These are phyloP conservation scores for Skeletonema costatum DNA, from an alignment of 108 stramenopile species.

Conservation along the genomic window DNA sequence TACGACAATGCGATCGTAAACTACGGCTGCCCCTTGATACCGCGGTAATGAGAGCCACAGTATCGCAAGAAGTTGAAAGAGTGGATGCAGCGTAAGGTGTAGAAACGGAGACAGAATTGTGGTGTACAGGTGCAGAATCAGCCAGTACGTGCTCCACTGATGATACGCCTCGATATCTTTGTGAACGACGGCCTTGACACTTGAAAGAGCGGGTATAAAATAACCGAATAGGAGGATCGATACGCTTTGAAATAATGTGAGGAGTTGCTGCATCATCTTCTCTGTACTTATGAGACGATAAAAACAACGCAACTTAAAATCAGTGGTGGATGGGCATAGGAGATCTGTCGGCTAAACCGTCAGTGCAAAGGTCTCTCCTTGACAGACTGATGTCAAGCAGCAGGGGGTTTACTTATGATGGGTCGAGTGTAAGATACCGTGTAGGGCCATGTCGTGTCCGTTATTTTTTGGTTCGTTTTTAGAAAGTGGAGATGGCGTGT, in stretches of 20 bases:
- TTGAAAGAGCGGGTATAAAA: conserved; percentile 45
- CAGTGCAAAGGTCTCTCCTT: no score
- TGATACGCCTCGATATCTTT: conserved; percentile 40
- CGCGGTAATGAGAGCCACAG: conserved; percentile 42
- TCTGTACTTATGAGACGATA: background rate
- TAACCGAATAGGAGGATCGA: conserved; percentile 36
- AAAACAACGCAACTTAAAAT: no score
- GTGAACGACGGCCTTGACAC: conserved; percentile 44
- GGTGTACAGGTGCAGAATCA: conserved; percentile 40
- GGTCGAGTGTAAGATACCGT: no score
- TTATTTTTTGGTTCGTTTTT: no score
- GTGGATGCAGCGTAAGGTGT: conserved; percentile 35
- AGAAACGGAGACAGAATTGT: conserved; percentile 36
- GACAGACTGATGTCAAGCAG: no score
- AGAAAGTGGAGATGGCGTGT: no score
- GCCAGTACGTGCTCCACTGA: conserved; percentile 48
- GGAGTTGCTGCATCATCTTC: background rate
- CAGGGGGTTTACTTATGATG: no score
- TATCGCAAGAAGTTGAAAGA: conserved; percentile 38
- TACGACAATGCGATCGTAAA: conserved; percentile 32
- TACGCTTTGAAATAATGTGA: conserved; percentile 4
- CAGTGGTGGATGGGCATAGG: no score
- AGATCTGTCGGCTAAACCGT: no score
- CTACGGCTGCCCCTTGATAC: conserved; percentile 42
- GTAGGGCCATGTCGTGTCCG: no score